Percentiles rank a stretch among this genome's conserved stretches.
Evolutionary conservation across 2,329 filamentous ascomycete genomes (phyloP).

Genomic region (Neonectria sp.): DNA sequence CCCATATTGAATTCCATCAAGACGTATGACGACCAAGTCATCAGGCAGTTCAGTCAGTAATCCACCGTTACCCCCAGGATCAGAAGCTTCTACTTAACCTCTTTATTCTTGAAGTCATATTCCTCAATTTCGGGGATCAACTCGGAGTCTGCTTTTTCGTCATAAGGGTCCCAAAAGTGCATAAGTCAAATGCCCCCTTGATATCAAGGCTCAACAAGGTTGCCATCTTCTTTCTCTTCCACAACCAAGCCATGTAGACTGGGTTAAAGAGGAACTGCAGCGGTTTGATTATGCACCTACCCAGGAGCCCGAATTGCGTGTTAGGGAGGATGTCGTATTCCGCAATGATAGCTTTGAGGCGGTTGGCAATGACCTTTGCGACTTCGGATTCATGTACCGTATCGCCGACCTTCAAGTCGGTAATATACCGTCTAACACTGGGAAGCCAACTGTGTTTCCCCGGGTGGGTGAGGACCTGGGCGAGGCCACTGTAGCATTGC

Average conservation of each 20-base stretch:
- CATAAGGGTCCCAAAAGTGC: conserved; percentile 14
- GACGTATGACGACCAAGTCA: too few species aligned
- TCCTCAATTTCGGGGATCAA: background rate
- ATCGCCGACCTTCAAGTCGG: too few species aligned
- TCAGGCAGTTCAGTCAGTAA: background rate
- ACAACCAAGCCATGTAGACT: conserved; percentile 17
- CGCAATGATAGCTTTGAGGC: background rate
- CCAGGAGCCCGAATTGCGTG: conserved; percentile 18
- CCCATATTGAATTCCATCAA: too few species aligned
- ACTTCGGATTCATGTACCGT: too few species aligned
- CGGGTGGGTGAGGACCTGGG: too few species aligned
- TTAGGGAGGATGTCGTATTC: background rate
- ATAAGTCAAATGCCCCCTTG: conserved; percentile 28
- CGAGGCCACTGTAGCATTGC: too few species aligned
- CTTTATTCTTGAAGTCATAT: too few species aligned
- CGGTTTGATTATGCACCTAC: conserved; percentile 21
- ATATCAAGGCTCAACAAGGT: conserved; percentile 26
- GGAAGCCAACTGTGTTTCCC: too few species aligned
- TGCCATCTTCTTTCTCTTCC: background rate
- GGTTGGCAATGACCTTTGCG: conserved; percentile 20
- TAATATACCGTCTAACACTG: too few species aligned
- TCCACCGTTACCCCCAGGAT: conserved; percentile 26
- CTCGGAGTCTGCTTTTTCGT: background rate
- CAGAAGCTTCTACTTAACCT: background rate
- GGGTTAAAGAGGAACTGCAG: conserved; percentile 19